A percentile compares a stretch with the other conserved stretches of the same genome.
These are phyloP conservation scores for Lichtheimia corymbifera DNA, from an alignment of 371 early-diverging fungal genomes.

Conservation along the genomic window DNA sequence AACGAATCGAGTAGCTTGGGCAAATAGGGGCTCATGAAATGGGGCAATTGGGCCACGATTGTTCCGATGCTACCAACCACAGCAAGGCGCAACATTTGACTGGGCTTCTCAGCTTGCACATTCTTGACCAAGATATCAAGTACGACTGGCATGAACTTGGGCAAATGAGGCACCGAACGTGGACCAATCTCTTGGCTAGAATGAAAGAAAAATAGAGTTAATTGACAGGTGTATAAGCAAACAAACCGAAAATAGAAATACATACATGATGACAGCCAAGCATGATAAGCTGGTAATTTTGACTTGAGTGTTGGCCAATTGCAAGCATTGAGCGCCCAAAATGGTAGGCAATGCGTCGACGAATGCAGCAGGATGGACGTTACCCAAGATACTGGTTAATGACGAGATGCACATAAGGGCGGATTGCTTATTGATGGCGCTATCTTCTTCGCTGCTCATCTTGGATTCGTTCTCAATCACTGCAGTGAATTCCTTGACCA, in stretches of 20 bases:
- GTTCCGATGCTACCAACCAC: constrained; percentile 74
- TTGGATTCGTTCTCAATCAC: constrained; percentile 48
- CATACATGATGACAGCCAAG: constrained; percentile 64
- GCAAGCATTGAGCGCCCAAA: constrained; percentile 58
- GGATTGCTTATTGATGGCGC: constrained; percentile 74
- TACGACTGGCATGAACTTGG: constrained; percentile 80
- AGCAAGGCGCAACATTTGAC: constrained; percentile 54
- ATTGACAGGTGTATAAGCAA: background rate
- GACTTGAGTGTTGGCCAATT: constrained; percentile 57
- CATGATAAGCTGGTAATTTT: constrained; percentile 74
- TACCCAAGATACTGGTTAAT: constrained; percentile 69
- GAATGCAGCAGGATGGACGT: constrained; percentile 63
- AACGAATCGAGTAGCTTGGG: constrained; percentile 55
- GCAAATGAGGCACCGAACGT: constrained; percentile 81
- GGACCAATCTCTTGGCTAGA: constrained; percentile 72
- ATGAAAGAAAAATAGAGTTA: constrained; percentile 6
- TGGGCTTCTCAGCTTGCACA: constrained; percentile 34
- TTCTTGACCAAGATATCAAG: constrained; percentile 40
- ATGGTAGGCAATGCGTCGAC: constrained; percentile 59
- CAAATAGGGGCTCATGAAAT: constrained; percentile 85
- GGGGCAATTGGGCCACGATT: constrained; percentile 72
- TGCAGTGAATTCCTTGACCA: constrained; percentile 47
- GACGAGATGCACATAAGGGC: constrained; percentile 80
- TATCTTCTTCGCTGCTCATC: constrained; percentile 43
- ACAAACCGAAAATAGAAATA: background rate